A percentile compares a stretch with the other conserved stretches of the same genome.
Conservation (phyloP, 2,329 filamentous ascomycete species). For the Colletotrichum sp. region DNA sequence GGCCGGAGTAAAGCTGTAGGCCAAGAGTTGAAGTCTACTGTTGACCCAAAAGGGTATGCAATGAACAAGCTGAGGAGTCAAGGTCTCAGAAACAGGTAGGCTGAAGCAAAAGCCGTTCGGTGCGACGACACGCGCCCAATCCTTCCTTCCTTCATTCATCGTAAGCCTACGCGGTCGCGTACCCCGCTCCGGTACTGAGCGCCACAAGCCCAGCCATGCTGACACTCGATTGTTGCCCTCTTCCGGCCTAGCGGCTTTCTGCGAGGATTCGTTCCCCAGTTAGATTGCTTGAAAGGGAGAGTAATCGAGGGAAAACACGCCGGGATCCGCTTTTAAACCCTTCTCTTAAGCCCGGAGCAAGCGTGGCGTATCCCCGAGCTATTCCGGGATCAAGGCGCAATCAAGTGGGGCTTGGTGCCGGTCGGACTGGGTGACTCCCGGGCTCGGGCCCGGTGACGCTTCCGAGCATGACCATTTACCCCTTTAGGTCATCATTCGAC, state of each 20-base stretch:
- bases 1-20: neutral
- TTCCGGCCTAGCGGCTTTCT: neutral
- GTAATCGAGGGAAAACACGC: neutral
- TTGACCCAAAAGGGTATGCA: constrained; percentile 1
- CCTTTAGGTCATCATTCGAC: neutral
- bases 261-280: neutral
- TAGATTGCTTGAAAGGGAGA: neutral
- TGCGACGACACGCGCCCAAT: neutral
- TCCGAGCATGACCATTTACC: neutral
- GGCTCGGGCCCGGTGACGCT: neutral
- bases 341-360: neutral
- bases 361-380: neutral
- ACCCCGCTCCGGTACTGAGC: neutral
- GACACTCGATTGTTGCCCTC: constrained; percentile 9
- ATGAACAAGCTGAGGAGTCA: neutral
- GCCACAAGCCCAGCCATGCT: neutral
- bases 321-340: neutral
- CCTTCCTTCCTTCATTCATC: neutral
- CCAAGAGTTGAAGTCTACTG: neutral
- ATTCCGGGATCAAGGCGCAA: neutral
- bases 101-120: neutral
- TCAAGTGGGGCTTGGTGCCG: neutral
- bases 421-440: neutral
- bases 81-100: neutral
- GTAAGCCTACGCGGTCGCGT: neutral